Evolutionary conservation across 164 flowering plant genomes (phyloP).

Genomic region (Aristolochia californica): DNA sequence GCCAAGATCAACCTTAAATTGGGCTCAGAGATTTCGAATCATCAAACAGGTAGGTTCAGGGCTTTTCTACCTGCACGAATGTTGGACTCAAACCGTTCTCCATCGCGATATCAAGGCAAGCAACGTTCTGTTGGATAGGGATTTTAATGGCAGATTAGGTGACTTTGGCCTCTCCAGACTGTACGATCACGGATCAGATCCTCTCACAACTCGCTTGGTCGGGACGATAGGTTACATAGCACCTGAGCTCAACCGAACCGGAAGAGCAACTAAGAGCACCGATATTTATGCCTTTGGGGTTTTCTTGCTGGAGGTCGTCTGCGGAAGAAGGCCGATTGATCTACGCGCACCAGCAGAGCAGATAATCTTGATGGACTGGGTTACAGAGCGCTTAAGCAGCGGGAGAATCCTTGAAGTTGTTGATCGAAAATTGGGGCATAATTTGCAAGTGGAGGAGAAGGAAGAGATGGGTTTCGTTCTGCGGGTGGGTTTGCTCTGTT

Average conservation of each 20-base stretch:
- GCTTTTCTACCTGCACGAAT: conserved; percentile 53
- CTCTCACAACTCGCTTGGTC: conserved; percentile 43
- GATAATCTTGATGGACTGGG: conserved; percentile 52
- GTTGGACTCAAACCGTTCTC: conserved; percentile 53
- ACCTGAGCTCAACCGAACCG: conserved; percentile 51
- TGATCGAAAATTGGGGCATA: conserved; percentile 23
- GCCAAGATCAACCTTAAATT: conserved; percentile 23
- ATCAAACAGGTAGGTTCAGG: conserved; percentile 52
- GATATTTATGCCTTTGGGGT: conserved; percentile 63
- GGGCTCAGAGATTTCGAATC: conserved; percentile 46
- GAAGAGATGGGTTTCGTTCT: conserved; percentile 27
- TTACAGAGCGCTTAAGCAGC: conserved; percentile 28
- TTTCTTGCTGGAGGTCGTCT: conserved; percentile 39
- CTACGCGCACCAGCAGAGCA: conserved; percentile 36
- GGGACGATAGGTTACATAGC: conserved; percentile 67
- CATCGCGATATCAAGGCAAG: conserved; percentile 64
- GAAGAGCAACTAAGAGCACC: conserved; percentile 35
- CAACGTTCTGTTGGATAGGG: conserved; percentile 45
- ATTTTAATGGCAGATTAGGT: conserved; percentile 33
- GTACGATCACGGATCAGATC: conserved; percentile 52
- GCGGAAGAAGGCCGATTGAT: conserved; percentile 60
- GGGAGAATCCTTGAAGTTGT: conserved; percentile 32
- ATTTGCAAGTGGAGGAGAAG: conserved; percentile 25
- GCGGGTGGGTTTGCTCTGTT: conserved; percentile 46
- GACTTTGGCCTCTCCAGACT: conserved; percentile 39